These are phyloP conservation scores for Plasmopara halstedii DNA, from an alignment of 352 stramenopile genomes.

Conservation along the genomic window DNA sequence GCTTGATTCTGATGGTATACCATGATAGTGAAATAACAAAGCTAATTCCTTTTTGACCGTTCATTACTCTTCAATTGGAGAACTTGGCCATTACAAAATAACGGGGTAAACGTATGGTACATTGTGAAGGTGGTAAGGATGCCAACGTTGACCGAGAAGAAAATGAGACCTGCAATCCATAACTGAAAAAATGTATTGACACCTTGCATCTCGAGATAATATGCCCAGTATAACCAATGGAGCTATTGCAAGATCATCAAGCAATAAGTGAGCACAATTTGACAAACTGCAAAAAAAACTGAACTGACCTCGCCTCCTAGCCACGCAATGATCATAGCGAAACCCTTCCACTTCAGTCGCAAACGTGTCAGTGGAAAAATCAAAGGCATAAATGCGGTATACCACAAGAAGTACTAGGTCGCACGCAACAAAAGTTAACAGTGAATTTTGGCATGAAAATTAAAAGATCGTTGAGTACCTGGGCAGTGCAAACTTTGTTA, in stretches of 20 bases:
- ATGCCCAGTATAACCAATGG: slow-evolving; percentile 88
- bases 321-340: slow-evolving; percentile 59
- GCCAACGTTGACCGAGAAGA: slow-evolving; percentile 84
- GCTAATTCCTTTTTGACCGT: too few species aligned
- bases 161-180: slow-evolving; percentile 82
- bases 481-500: slow-evolving; percentile 92
- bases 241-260: slow-evolving; percentile 25
- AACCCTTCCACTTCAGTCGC: slow-evolving; percentile 53
- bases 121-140: slow-evolving; percentile 71
- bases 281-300: background rate
- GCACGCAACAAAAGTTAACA: slow-evolving; percentile 21
- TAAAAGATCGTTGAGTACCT: slow-evolving; percentile 34
- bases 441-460: background rate
- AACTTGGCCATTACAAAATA: slow-evolving; percentile 56
- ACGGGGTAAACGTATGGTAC: slow-evolving; percentile 47
- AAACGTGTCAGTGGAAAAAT: slow-evolving; percentile 71
- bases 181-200: slow-evolving; percentile 83
- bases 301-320: slow-evolving; percentile 60
- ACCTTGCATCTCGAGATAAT: slow-evolving; percentile 86
- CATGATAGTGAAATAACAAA: too few species aligned
- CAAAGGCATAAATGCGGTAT: slow-evolving; percentile 91
- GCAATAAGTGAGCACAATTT: background rate
- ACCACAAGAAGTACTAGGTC: slow-evolving; percentile 99
- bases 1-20: too few species aligned
- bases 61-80: too few species aligned